These are phyloP conservation scores for Deakozyma indianensis DNA, from an alignment of 805 yeast genomes.

Conservation along the genomic window DNA sequence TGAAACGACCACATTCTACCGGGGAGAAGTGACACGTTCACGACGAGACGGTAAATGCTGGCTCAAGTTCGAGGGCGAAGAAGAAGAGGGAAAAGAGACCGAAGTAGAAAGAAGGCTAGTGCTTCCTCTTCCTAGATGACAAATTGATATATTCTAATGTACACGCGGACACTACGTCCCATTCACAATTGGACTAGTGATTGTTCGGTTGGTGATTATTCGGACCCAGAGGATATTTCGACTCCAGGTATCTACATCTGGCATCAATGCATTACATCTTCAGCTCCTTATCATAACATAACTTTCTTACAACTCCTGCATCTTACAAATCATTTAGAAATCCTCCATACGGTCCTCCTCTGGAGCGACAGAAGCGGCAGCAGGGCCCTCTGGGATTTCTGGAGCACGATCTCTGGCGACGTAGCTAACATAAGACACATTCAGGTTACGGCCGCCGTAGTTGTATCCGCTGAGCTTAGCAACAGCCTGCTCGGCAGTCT, in stretches of 20 bases:
- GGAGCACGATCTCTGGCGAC: not conserved
- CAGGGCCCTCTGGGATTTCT: not conserved
- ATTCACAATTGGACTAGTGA: too few relatives aligned
- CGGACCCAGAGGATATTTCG: too few relatives aligned
- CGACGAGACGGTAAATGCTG: conserved; percentile 65
- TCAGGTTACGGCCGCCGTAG: conserved; percentile 70
- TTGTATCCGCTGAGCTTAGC: conserved; percentile 61
- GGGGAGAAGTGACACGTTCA: conserved; percentile 77
- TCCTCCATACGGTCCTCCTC: conserved; percentile 1
- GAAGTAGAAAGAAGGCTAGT: conserved; percentile 80
- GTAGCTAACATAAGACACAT: conserved; percentile 49
- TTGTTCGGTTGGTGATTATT: too few relatives aligned
- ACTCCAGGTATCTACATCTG: too few relatives aligned
- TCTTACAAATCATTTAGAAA: too few relatives aligned
- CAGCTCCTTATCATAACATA: too few relatives aligned
- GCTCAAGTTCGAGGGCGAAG: conserved; percentile 88
- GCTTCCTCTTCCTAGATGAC: conserved; percentile 21
- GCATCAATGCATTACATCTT: too few relatives aligned
- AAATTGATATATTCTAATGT: too few relatives aligned
- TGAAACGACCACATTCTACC: conserved; percentile 92
- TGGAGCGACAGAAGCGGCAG: not conserved
- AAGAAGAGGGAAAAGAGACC: conserved; percentile 89
- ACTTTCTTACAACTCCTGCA: too few relatives aligned
- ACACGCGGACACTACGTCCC: too few relatives aligned
- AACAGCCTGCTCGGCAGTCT: conserved; percentile 62